Evolutionary conservation across 176 grass and related monocot species (phyloP).

Genomic region (Canna indica): DNA sequence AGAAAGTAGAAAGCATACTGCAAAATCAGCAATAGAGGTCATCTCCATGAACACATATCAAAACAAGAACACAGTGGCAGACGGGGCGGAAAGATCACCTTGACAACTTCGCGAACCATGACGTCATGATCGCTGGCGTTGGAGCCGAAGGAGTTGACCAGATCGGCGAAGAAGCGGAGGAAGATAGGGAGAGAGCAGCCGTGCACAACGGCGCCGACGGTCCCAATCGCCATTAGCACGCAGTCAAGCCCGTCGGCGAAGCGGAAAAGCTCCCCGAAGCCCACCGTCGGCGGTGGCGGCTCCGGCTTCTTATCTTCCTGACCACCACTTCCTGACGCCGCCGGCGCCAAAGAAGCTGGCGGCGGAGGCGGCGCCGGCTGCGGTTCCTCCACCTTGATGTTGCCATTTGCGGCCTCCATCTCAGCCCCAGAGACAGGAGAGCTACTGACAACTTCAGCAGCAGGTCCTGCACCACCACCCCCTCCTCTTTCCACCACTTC

Average conservation of each 20-base stretch:
- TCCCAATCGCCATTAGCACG: constrained; percentile 67
- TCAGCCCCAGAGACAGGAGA: background rate
- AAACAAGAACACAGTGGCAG: background rate
- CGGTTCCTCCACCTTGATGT: background rate
- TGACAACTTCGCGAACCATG: constrained; percentile 86
- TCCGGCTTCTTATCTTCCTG: constrained; percentile 13
- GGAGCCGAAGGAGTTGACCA: constrained; percentile 93
- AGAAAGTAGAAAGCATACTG: constrained; percentile 96
- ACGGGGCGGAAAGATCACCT: constrained; percentile 21
- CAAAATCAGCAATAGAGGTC: background rate
- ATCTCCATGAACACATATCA: background rate
- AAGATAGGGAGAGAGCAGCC: constrained; percentile 83
- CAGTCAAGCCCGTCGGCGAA: constrained; percentile 74
- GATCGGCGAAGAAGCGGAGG: constrained; percentile 85
- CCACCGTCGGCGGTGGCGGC: constrained; percentile 1
- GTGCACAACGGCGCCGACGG: constrained; percentile 61
- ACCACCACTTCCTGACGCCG: background rate
- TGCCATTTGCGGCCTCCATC: background rate
- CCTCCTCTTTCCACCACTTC: constrained; percentile 4
- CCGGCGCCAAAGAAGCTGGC: background rate
- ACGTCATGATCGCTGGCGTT: constrained; percentile 60
- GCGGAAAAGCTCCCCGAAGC: constrained; percentile 66
- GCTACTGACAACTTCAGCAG: background rate
- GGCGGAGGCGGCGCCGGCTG: background rate
- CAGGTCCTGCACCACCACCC: background rate